Conservation (phyloP, 371 early-diverging fungal genomes). For the Lichtheimia hyalospora region DNA sequence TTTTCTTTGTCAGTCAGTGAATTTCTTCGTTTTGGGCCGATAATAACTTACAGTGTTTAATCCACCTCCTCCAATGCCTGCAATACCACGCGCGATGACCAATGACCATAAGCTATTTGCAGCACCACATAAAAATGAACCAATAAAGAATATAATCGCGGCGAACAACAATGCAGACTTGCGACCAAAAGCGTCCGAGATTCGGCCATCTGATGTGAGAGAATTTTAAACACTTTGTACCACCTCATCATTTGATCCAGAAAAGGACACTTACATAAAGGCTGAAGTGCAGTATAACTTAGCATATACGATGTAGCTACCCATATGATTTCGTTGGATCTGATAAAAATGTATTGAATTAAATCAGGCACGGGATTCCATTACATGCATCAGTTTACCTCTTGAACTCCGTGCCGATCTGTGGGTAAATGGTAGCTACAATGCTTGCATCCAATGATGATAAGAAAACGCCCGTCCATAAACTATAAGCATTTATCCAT, state of each 20-base stretch:
- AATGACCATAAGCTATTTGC: conserved; percentile 61
- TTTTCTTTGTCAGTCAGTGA: no score
- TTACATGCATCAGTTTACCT: conserved; percentile 12
- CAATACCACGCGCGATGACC: conserved; percentile 72
- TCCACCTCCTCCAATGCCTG: conserved; percentile 81
- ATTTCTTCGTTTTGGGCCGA: no score
- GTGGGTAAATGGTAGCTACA: conserved; percentile 75
- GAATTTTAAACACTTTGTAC: neutral
- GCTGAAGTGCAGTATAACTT: conserved; percentile 75
- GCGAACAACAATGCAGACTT: conserved; percentile 56
- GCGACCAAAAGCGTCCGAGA: conserved; percentile 73
- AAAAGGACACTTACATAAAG: conserved; percentile 56
- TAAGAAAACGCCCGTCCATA: conserved; percentile 58
- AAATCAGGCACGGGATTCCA: neutral
- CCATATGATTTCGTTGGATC: conserved; percentile 64
- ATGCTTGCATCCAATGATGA: conserved; percentile 78
- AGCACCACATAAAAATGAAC: conserved; percentile 59
- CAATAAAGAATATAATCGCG: conserved; percentile 52
- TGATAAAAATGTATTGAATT: neutral
- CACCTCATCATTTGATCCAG: neutral
- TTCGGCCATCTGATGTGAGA: conserved; percentile 39
- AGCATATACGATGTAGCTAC: conserved; percentile 75
- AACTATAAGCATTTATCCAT: conserved; percentile 17
- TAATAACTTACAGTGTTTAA: conserved; percentile 29
- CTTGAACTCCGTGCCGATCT: conserved; percentile 78